These are phyloP conservation scores for Penicillium flavigenum DNA, from an alignment of 495 filamentous ascomycete species.

Conservation along the genomic window DNA sequence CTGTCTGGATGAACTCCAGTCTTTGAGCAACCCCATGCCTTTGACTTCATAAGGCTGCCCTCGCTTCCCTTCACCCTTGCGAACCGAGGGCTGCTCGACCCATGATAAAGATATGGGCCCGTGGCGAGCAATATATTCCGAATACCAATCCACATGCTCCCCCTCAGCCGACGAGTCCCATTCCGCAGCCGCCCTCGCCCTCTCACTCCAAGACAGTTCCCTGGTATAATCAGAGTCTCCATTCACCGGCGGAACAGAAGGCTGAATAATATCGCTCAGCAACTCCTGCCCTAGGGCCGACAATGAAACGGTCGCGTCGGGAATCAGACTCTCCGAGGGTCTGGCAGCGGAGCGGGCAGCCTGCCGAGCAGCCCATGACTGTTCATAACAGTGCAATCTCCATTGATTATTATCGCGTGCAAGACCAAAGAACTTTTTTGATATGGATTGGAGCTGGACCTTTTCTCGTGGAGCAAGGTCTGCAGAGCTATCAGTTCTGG, in stretches of 20 bases:
- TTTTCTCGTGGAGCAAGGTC: conserved; percentile 69
- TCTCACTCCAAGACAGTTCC: conserved; percentile 34
- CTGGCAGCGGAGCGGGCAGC: conserved; percentile 31
- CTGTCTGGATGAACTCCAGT: conserved; percentile 46
- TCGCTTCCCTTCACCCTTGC: conserved; percentile 26
- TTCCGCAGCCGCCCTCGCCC: conserved; percentile 60
- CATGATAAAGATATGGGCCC: conserved; percentile 71
- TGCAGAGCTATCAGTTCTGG: conserved; percentile 34
- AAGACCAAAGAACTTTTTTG: conserved; percentile 62
- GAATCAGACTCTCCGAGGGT: conserved; percentile 29
- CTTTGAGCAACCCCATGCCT: conserved; percentile 63
- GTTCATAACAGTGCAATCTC: conserved; percentile 70
- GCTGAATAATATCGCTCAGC: conserved; percentile 40
- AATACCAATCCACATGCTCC: conserved; percentile 71
- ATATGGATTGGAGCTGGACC: conserved; percentile 69
- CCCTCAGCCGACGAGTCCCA: conserved; percentile 78
- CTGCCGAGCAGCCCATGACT: conserved; percentile 55
- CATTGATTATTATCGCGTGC: conserved; percentile 75
- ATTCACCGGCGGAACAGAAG: conserved; percentile 22
- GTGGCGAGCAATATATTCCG: conserved; percentile 82
- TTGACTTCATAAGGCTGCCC: conserved; percentile 52
- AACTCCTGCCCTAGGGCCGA: conserved; percentile 37
- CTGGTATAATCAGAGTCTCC: conserved; percentile 16
- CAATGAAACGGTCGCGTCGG: conserved; percentile 31
- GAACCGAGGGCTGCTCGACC: conserved; percentile 60